phyloP scores from a whole-genome alignment of 805 yeast species.

The Ascoidea rubescens region DNA sequence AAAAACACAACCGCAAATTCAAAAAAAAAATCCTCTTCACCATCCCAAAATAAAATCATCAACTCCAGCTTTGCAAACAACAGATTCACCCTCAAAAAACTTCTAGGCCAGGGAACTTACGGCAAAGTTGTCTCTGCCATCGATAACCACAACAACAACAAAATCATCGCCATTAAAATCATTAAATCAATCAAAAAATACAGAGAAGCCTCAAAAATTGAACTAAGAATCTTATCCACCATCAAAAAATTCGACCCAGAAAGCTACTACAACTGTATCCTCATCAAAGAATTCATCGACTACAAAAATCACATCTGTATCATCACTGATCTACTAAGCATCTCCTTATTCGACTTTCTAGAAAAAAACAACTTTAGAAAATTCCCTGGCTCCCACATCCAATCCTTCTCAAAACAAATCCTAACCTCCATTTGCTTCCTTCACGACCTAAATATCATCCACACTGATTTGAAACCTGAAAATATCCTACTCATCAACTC shows the following conservation, averaged over 20 bases:
- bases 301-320: conserved; percentile 88
- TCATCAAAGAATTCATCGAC: conserved; percentile 81
- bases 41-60: too few relatives aligned
- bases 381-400: conserved; percentile 92
- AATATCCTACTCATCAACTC: conserved; percentile 62
- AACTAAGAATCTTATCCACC: conserved; percentile 68
- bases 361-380: conserved; percentile 72
- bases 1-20: too few relatives aligned
- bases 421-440: conserved; percentile 75
- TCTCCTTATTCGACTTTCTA: conserved; percentile 80
- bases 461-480: conserved; percentile 95
- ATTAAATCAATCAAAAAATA: conserved; percentile 88
- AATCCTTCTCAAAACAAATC: conserved; percentile 75
- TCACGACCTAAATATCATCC: conserved; percentile 82
- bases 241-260: conserved; percentile 57
- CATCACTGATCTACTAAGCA: conserved; percentile 77
- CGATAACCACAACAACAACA: conserved; percentile 39
- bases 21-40: too few relatives aligned
- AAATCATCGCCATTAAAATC: conserved; percentile 78
- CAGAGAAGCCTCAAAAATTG: conserved; percentile 90
- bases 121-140: conserved; percentile 82
- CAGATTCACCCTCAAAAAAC: conserved; percentile 49
- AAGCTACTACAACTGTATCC: conserved; percentile 66
- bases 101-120: conserved; percentile 87
- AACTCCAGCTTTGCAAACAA: conserved; percentile 56